phyloP scores from a whole-genome alignment of 164 flowering plant genomes.

The Aristolochia californica region DNA sequence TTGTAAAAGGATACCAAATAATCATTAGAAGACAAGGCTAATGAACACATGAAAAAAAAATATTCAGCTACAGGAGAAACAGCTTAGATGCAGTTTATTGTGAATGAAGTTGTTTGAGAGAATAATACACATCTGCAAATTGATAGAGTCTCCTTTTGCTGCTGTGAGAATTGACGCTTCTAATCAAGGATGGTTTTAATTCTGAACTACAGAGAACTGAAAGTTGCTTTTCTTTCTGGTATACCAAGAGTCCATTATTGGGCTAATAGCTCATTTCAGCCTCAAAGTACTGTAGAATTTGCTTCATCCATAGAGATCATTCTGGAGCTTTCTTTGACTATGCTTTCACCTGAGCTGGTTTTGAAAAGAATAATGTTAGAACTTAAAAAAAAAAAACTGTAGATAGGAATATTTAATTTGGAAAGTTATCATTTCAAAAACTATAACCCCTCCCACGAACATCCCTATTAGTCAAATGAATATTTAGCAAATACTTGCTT shows the following conservation, averaged over 20 bases:
- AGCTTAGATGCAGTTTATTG: conserved; percentile 40
- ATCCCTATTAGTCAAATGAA: too few species aligned
- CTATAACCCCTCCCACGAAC: too few species aligned
- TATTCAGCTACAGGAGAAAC: conserved; percentile 56
- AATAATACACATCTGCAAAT: conserved; percentile 15
- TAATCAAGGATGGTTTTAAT: conserved; percentile 37
- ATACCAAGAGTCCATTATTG: conserved; percentile 28
- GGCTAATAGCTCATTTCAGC: conserved; percentile 25
- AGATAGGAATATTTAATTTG: too few species aligned
- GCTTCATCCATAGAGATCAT: conserved; percentile 26
- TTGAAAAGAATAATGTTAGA: too few species aligned
- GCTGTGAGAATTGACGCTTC: conserved; percentile 65
- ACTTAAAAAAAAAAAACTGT: too few species aligned
- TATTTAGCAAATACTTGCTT: too few species aligned
- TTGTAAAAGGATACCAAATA: conserved; percentile 36
- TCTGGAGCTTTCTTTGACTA: conserved; percentile 43
- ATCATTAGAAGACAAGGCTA: conserved; percentile 43
- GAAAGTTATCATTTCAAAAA: too few species aligned
- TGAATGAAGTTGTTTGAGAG: conserved; percentile 14
- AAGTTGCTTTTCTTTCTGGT: conserved; percentile 31
- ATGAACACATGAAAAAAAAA: conserved; percentile 35
- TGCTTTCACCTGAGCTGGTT: conserved; percentile 27
- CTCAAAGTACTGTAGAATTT: conserved; percentile 24
- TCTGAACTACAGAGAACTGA: conserved; percentile 21
- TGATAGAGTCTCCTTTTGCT: conserved; percentile 46